A percentile compares a stretch with the other conserved stretches of the same genome.
Evolutionary conservation across 2,329 filamentous ascomycete species (phyloP).

Genomic region (Didymella glomerata): DNA sequence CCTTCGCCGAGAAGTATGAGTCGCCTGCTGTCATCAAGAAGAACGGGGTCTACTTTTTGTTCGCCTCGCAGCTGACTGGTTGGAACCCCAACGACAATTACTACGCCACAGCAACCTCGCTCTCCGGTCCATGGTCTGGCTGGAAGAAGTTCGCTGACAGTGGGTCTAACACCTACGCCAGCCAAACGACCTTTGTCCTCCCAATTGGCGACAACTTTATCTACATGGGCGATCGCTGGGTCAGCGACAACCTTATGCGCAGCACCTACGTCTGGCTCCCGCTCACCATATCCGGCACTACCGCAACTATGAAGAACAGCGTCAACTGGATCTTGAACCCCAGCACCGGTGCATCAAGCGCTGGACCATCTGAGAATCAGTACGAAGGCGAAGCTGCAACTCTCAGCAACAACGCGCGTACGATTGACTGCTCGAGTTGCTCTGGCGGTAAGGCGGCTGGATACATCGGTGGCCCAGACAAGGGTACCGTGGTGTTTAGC

Average conservation of each 20-base stretch:
- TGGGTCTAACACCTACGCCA: constrained; percentile 66
- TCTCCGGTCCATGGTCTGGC: constrained; percentile 67
- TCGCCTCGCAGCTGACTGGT: constrained; percentile 60
- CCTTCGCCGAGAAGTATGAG: constrained; percentile 66
- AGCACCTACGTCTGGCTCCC: constrained; percentile 73
- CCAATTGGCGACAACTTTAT: constrained; percentile 57
- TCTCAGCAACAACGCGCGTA: constrained; percentile 57
- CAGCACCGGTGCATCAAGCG: constrained; percentile 54
- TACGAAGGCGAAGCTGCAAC: constrained; percentile 63
- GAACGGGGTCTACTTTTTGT: constrained; percentile 69
- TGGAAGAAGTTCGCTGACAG: constrained; percentile 67
- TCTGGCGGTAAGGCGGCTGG: constrained; percentile 61
- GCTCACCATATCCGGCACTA: constrained; percentile 61
- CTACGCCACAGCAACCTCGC: constrained; percentile 66
- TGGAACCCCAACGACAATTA: constrained; percentile 72
- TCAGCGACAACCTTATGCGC: constrained; percentile 65
- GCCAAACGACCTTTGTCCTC: constrained; percentile 69
- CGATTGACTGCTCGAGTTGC: constrained; percentile 61
- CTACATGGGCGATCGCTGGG: constrained; percentile 75
- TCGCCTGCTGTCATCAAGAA: constrained; percentile 70
- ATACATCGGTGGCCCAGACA: constrained; percentile 53
- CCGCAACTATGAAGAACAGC: constrained; percentile 59
- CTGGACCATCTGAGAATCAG: constrained; percentile 56
- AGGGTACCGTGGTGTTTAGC: constrained; percentile 62
- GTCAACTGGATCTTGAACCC: constrained; percentile 65